Conservation (phyloP, 352 stramenopile genomes). For the Hyaloperonospora brassicae region DNA sequence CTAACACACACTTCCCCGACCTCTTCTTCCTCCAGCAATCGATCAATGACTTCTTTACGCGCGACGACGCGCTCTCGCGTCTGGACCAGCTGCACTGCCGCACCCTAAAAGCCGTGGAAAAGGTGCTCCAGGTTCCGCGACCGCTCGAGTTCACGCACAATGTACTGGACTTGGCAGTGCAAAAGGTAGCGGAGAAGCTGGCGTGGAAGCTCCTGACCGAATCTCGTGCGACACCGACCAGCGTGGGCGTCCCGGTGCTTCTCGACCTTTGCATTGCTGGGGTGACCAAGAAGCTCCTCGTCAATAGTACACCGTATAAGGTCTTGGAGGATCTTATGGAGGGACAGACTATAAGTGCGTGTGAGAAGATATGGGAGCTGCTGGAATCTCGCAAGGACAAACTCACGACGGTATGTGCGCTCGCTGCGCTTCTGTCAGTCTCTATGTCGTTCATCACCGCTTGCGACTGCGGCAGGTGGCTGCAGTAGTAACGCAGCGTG, state of each 20-base stretch:
- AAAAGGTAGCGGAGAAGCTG: constrained; percentile 71
- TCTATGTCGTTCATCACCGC: background rate
- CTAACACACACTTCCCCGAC: constrained; percentile 2
- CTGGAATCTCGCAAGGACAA: constrained; percentile 70
- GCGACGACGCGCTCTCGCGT: constrained; percentile 39
- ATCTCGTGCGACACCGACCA: constrained; percentile 38
- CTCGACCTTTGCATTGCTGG: constrained; percentile 78
- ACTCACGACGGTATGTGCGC: constrained; percentile 40
- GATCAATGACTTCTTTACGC: constrained; percentile 53
- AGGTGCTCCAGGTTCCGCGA: constrained; percentile 24
- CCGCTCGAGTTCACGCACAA: constrained; percentile 43
- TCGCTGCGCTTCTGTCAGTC: background rate
- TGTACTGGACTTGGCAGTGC: constrained; percentile 68
- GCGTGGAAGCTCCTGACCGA: constrained; percentile 73
- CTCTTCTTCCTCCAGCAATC: constrained; percentile 26
- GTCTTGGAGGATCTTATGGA: constrained; percentile 84
- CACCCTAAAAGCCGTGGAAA: constrained; percentile 29
- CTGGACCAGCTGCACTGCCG: constrained; percentile 42
- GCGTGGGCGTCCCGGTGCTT: constrained; percentile 56
- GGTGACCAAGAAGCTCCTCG: constrained; percentile 50
- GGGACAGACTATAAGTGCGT: constrained; percentile 78
- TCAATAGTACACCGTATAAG: constrained; percentile 75
- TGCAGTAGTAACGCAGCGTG: background rate
- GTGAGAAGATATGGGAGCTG: constrained; percentile 78
- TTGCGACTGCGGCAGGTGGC: background rate